Conservation (phyloP, 2,329 filamentous ascomycete genomes). For the Laburnicola sp. region DNA sequence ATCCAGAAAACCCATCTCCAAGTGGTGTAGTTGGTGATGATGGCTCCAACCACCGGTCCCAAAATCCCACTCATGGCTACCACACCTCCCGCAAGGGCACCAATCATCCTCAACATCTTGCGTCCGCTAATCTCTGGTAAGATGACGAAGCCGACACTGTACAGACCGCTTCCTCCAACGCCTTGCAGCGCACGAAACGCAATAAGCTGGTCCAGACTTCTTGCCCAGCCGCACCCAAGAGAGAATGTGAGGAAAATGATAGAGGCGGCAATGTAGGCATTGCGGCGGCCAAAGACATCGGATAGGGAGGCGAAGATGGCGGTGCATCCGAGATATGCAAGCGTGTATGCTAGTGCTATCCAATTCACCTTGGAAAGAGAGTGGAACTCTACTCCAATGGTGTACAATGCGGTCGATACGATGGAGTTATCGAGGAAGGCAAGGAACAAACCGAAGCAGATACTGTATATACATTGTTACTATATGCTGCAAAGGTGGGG, state of each 20-base stretch:
- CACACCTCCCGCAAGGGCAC: neutral
- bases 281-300: conserved; percentile 5
- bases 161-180: conserved; percentile 11
- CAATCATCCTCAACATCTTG: conserved; percentile 3
- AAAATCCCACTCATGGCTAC: conserved; percentile 1
- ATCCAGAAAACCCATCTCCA: conserved; percentile 8
- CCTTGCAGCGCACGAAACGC: conserved; percentile 16
- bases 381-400: conserved; percentile 58
- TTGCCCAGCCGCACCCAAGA: conserved; percentile 4
- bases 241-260: conserved; percentile 7
- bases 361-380: conserved; percentile 30
- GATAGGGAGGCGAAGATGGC: conserved; percentile 8
- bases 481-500: neutral
- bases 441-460: conserved; percentile 59
- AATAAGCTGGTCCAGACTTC: conserved; percentile 5
- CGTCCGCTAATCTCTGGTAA: conserved; percentile 1
- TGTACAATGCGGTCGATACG: conserved; percentile 61
- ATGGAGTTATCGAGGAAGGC: conserved; percentile 63
- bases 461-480: conserved; percentile 34
- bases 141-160: conserved; percentile 6
- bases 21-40: neutral
- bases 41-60: conserved; percentile 1
- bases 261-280: conserved; percentile 1
- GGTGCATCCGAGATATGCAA: conserved; percentile 61
- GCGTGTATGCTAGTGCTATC: conserved; percentile 30